Evolutionary conservation across 1,284 basidiomycete genomes (phyloP), one percentile per base, ranked within the genome.

Genomic region (Moesziomyces sp.): DNA sequence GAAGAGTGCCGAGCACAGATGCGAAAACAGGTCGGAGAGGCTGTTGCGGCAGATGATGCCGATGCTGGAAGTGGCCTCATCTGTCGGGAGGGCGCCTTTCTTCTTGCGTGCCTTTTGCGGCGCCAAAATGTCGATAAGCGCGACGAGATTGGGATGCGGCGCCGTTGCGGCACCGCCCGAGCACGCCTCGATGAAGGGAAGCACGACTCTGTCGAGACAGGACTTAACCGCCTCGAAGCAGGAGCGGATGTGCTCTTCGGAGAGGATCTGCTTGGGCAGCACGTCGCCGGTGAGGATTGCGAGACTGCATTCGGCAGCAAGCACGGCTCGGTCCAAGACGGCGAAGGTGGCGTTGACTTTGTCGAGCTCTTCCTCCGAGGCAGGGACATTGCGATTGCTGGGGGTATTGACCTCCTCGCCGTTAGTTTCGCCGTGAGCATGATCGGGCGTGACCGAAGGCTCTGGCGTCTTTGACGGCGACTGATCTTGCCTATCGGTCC

Each of bases 241-340:
- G 0, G 88, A 86, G 0, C 90, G 90, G 59, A 98, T 91, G 14
- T 94, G 86, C 82, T 98, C 95, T 82, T 98, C 95, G 0, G 94
- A 96, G 82, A 78, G 58, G 92, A 96, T 35, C 93, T 86, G 92
- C 93, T 80, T 78, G 3, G 92, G 89, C 49, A 96, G 85, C 26
- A 90, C 87, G 69, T 94, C 92, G 38, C 90, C 90, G 0, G 89
- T 89, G 16, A 97, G 87, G 8, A 96, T 84, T 0, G 90, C 88
- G 60, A 97, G 87, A 67, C 89, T 91, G 75, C 92, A 93, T 77
- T 94, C 91, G 0, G 92, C 92, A 5, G 92, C 92, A 9, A 92
- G 77, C 4, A 92, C 87, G 46, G 61, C 71, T 70, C 57, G 69
- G 47, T 67, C 54, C 48, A 58, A 77, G 74, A 67, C 68, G 64